Conservation (phyloP, 768 basidiomycete species). For the Tylopilus felleus region DNA sequence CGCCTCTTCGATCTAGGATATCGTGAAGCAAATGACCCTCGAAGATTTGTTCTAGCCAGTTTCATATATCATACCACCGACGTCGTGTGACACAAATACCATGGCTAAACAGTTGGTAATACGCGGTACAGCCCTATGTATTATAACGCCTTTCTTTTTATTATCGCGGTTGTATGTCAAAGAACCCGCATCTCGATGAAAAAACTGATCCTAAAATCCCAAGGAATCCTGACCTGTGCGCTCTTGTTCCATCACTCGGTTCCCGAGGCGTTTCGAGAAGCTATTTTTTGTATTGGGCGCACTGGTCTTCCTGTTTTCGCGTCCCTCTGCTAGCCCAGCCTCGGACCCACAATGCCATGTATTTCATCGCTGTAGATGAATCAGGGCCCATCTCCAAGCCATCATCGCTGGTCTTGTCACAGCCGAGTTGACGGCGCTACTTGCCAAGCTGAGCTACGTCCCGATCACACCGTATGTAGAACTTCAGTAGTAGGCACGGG, state of each 20-base stretch:
- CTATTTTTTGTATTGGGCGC: not conserved
- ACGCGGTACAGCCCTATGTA: constrained; percentile 22
- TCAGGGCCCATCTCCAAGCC: not conserved
- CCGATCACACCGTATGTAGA: too few relatives aligned
- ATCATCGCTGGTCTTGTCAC: not conserved
- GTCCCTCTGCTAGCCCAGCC: not conserved
- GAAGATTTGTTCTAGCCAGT: constrained; percentile 77
- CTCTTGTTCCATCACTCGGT: not conserved
- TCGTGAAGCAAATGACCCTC: constrained; percentile 98
- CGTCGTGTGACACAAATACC: constrained; percentile 17
- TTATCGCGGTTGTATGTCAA: constrained; percentile 21
- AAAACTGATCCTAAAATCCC: constrained; percentile 2
- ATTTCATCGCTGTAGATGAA: not conserved
- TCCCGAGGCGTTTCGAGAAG: not conserved
- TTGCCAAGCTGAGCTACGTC: not conserved
- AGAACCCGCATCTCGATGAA: constrained; percentile 5
- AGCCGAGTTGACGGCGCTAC: not conserved
- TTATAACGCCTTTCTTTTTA: constrained; percentile 9
- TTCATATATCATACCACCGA: constrained; percentile 20
- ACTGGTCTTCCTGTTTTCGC: not conserved
- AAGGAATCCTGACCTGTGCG: not conserved
- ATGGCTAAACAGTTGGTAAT: constrained; percentile 10
- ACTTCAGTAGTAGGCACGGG: too few relatives aligned
- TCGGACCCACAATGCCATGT: not conserved
- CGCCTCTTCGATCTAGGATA: constrained; percentile 56